Evolutionary conservation across 2,329 filamentous ascomycete genomes (phyloP), one percentile per base, ranked within the genome.

Genomic region (Fusarium sp.): DNA sequence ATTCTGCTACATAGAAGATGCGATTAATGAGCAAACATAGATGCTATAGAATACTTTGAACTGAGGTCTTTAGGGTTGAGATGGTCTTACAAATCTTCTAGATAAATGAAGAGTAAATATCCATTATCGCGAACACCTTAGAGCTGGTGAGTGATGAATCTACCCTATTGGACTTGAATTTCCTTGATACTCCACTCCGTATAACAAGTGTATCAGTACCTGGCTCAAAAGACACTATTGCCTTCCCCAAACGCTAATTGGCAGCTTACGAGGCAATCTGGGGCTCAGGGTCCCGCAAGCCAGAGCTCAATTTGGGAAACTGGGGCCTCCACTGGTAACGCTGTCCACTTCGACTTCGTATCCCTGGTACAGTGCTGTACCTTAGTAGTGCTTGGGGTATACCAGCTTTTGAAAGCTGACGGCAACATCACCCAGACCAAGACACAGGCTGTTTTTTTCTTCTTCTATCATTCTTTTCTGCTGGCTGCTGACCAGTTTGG

Each of bases 311-410:
- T 67, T 68, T 70, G 53, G 61, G 48, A 46, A 60, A 68, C 45
- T 43, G 60, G 60, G 58, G 64, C 58, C 60, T 70, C 66, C 53
- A 65, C 53, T 69, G 66, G 68, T 69, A 71, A 72, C 61, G 69
- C 69, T 71, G 69, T 71, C 69, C 69, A 71, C 69, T 69, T 71
- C 66, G 61, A 59, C 44, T 53, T 59, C 43, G 42, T 63, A 62
- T 62, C 63, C 57, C 52, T 57, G 51, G 37, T 56, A 66, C 34
- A 41, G 37, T 56, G 53, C 34, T 55, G 43, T 45, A 62, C 39
- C 31, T 62, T 19, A 34, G 25, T 43, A 23, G 34, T n/a, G 34
- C n/a, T 37, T 12, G 34, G 10, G 34, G 62, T 54, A 28, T 39
- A 39, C 30, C 25, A 65, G 62, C 60, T 67, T 56, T 53, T 51